Conservation (phyloP, 345 rosid species). For the Trapa incisa region DNA sequence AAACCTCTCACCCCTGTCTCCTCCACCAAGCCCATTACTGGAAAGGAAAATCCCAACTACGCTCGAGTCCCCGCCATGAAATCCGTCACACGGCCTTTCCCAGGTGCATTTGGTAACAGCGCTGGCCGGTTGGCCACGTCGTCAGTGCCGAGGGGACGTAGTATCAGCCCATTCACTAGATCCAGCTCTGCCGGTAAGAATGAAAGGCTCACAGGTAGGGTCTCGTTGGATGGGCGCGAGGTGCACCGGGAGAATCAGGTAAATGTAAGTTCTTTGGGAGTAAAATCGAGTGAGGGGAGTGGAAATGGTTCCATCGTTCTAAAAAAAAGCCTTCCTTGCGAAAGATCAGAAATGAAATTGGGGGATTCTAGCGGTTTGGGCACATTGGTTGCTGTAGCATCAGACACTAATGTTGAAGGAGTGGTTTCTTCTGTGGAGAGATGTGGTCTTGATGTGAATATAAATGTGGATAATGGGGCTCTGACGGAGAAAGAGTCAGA, state of each 20-base stretch:
- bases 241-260: slow-evolving; percentile 11
- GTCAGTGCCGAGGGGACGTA: slow-evolving; percentile 67
- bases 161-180: slow-evolving; percentile 69
- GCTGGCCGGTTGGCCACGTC: slow-evolving; percentile 18
- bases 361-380: slow-evolving; percentile 3
- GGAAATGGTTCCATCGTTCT: slow-evolving; percentile 11
- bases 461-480: slow-evolving; percentile 8
- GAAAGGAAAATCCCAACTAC: slow-evolving; percentile 35
- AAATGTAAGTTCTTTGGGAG: slow-evolving; percentile 14
- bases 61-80: slow-evolving; percentile 37
- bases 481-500: slow-evolving; percentile 9
- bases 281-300: slow-evolving; percentile 14
- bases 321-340: slow-evolving; percentile 13
- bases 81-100: slow-evolving; percentile 41
- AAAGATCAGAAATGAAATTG: background rate
- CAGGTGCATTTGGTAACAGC: slow-evolving; percentile 22
- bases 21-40: slow-evolving; percentile 27
- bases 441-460: background rate
- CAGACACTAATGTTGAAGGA: background rate
- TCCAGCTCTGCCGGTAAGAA: slow-evolving; percentile 40
- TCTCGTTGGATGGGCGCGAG: slow-evolving; percentile 21
- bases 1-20: slow-evolving; percentile 42
- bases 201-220: slow-evolving; percentile 29
- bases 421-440: background rate
- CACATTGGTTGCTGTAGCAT: background rate